Percentiles rank a stretch among this genome's conserved stretches.
Evolutionary conservation across 148 eudicot genomes (phyloP).

Genomic region (Camellia japonica): DNA sequence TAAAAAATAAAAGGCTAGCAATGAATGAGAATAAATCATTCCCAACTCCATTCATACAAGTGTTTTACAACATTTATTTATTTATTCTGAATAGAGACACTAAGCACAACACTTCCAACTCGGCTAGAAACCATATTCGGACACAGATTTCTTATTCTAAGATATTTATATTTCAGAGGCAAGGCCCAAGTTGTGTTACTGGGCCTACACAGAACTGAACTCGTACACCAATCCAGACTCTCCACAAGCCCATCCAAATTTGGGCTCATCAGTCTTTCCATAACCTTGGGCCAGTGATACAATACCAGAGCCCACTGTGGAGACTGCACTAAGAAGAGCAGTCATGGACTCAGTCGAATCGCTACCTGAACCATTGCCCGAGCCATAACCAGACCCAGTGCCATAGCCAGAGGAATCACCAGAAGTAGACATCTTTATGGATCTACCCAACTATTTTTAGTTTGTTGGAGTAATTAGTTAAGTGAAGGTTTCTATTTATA

Average conservation of each 20-base stretch:
- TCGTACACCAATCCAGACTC: not conserved
- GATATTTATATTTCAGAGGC: not conserved
- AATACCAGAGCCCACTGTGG: not conserved
- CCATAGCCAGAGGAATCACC: conserved; percentile 2
- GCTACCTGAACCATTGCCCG: too few relatives aligned
- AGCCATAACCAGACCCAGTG: not conserved
- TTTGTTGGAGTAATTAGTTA: not conserved
- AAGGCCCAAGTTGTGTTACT: not conserved
- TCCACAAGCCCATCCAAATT: not conserved
- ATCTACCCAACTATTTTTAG: not conserved
- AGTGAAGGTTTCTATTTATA: not conserved
- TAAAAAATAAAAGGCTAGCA: too few relatives aligned
- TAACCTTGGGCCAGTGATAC: not conserved
- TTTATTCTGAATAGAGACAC: too few relatives aligned
- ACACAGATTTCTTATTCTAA: too few relatives aligned
- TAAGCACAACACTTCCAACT: too few relatives aligned
- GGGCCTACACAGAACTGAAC: not conserved
- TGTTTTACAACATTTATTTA: too few relatives aligned
- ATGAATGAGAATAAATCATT: too few relatives aligned
- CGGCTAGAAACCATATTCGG: too few relatives aligned
- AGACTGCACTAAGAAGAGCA: not conserved
- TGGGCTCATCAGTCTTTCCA: not conserved
- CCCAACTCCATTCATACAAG: too few relatives aligned
- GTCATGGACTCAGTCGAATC: conserved; percentile 3
- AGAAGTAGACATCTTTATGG: not conserved